Evolutionary conservation across 495 filamentous ascomycete genomes (phyloP), one percentile per base, ranked within the genome.

Genomic region (Penicillium angulare): DNA sequence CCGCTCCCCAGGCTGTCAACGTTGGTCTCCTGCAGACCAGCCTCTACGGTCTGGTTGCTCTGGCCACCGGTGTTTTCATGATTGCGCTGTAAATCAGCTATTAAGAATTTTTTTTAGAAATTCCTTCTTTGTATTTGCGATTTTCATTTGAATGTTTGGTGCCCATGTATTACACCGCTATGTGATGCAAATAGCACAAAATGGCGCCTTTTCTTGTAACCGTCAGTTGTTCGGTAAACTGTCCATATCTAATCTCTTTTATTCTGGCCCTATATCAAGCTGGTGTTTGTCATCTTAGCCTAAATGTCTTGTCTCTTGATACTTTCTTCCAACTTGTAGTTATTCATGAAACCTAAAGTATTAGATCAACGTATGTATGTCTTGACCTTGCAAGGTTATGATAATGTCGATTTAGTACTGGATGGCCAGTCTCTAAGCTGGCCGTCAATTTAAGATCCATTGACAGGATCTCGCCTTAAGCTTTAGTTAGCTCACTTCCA

Each of bases 11-110:
- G 46, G 59, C 77, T 33, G 75, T 92, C 40, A 71, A 79, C 43
- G 65, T 86, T 49, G 87, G 87, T 26, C 67, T 80, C 50, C 67
- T 88, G 66, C 82, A 80, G 38, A 53, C 92, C 16, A 83, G 86
- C 57, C 74, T 80, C 7, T 95, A 92, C 60, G 61, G 86, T 23
- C 57, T 86, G 32, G 80, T 79, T 26, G 89, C 89, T 21, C 69
- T 84, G 59, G 67, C 82, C 23, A 80, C 85, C 31, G 90, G 88
- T 60, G 80, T 76, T 47, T 83, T 79, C 44, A 91, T 95, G 88
- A 74, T 92, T 47, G 60, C 90, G 57, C 68, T 95, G 68, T 95
- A 86, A 80, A 31, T 31, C 27, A 31, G 7, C 18, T 41, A n/a
- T n/a, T 31, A 33, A 18, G 33, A 43, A 33, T 33, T 46, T 43